These are phyloP conservation scores for Scheffersomyces quercinus DNA, from an alignment of 1,139 yeast genomes.

Conservation along the genomic window DNA sequence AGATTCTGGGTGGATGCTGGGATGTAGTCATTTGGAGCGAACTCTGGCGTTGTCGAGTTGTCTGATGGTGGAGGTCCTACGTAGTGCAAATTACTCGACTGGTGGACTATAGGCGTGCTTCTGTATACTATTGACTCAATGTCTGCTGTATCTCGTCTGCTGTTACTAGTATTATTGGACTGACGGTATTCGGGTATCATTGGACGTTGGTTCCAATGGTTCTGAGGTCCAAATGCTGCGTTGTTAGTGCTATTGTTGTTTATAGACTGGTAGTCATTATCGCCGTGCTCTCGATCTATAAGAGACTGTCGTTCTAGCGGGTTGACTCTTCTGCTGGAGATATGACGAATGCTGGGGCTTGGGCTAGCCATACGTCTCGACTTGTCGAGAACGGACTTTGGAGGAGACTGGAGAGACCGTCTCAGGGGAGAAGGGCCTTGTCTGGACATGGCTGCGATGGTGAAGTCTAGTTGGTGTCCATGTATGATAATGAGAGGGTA, in stretches of 20 bases:
- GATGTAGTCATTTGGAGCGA: constrained; percentile 18
- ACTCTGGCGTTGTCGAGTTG: background rate
- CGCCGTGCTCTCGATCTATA: constrained; percentile 10
- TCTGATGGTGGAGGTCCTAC: background rate
- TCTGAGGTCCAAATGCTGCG: too few species aligned
- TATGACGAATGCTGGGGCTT: constrained; percentile 33
- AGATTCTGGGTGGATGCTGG: constrained; percentile 23
- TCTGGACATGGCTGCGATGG: background rate
- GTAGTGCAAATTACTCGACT: constrained; percentile 3
- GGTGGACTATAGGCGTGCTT: constrained; percentile 3
- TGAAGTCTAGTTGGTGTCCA: too few species aligned
- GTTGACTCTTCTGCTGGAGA: constrained; percentile 34
- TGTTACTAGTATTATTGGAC: constrained; percentile 1
- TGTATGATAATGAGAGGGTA: too few species aligned
- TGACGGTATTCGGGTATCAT: constrained; percentile 1
- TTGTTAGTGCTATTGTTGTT: background rate
- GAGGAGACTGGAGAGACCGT: background rate
- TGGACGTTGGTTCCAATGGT: too few species aligned
- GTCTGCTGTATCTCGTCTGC: constrained; percentile 7
- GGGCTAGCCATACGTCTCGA: constrained; percentile 25
- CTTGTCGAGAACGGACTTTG: constrained; percentile 1
- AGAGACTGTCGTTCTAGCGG: constrained; percentile 23
- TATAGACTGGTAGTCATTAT: constrained; percentile 3
- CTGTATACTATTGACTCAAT: constrained; percentile 18
- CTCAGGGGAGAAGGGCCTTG: background rate